A percentile compares a stretch with the other conserved stretches of the same genome.
These are phyloP conservation scores for Flammula alnicola DNA, from an alignment of 1,284 basidiomycete genomes.

Conservation along the genomic window DNA sequence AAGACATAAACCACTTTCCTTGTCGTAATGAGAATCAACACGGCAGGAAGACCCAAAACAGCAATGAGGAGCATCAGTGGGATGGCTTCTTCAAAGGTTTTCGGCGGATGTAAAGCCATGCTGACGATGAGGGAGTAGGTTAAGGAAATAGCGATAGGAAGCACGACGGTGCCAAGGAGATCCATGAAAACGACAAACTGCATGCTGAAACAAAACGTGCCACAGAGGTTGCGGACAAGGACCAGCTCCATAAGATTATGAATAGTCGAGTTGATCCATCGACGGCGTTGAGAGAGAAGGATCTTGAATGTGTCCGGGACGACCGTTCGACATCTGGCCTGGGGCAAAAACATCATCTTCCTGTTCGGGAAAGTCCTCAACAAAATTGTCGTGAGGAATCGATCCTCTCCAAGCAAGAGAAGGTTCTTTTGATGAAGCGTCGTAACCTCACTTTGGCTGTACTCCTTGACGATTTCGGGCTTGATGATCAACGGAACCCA, in stretches of 20 bases:
- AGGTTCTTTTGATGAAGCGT: constrained; percentile 99
- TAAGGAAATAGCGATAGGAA: constrained; percentile 92
- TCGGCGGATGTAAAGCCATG: constrained; percentile 83
- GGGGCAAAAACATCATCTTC: constrained; percentile 99
- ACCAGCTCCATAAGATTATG: constrained; percentile 99
- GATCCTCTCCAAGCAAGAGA: constrained; percentile 96
- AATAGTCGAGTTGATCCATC: constrained; percentile 99
- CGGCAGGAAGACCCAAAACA: constrained; percentile 91
- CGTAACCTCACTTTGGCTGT: constrained; percentile 91
- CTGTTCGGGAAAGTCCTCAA: constrained; percentile 96
- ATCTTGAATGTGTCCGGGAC: constrained; percentile 96
- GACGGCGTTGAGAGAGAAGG: constrained; percentile 93
- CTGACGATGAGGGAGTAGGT: constrained; percentile 90
- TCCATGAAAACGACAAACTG: constrained; percentile 99
- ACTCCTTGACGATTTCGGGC: constrained; percentile 97
- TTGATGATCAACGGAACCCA: constrained; percentile 98
- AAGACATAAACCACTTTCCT: constrained; percentile 94
- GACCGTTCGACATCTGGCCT: constrained; percentile 93
- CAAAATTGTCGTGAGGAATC: constrained; percentile 95
- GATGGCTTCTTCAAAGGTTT: constrained; percentile 90
- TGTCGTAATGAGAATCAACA: constrained; percentile 94
- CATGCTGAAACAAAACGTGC: constrained; percentile 97
- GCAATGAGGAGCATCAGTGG: constrained; percentile 89
- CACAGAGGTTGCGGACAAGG: constrained; percentile 93
- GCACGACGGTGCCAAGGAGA: constrained; percentile 91